Percentiles rank a stretch among this genome's conserved stretches.
Evolutionary conservation across 495 filamentous ascomycete genomes (phyloP).

Genomic region (Astrothelium macrocarpum): DNA sequence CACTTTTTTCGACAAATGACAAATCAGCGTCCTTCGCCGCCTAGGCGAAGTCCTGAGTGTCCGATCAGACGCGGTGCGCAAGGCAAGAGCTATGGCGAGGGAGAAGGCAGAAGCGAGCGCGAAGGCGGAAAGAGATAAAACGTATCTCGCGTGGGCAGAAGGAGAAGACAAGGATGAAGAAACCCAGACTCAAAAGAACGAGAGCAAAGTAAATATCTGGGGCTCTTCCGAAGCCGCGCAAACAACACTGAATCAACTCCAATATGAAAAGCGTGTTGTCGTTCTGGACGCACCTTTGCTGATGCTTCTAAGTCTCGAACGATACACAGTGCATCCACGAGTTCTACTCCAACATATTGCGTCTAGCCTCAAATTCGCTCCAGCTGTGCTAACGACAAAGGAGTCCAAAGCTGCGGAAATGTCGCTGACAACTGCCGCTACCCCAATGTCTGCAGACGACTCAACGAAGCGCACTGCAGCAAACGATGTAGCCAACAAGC

Average conservation of each 20-base stretch:
- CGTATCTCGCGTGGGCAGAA: conserved; percentile 20
- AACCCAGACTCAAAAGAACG: conserved; percentile 9
- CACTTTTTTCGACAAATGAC: conserved; percentile 55
- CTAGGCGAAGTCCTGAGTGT: conserved; percentile 58
- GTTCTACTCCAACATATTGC: conserved; percentile 29
- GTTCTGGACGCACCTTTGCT: conserved; percentile 30
- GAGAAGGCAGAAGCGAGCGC: conserved; percentile 13
- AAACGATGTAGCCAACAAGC: conserved; percentile 51
- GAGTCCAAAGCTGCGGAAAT: conserved; percentile 50
- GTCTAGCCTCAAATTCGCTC: conserved; percentile 24
- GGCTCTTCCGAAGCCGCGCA: conserved; percentile 18
- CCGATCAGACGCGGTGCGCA: conserved; percentile 33
- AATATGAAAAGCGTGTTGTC: conserved; percentile 24
- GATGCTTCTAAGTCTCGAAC: conserved; percentile 31
- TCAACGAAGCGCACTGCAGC: conserved; percentile 57
- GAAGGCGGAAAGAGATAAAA: conserved; percentile 7
- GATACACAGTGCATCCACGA: conserved; percentile 33
- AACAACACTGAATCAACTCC: conserved; percentile 21
- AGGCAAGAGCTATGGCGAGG: conserved; percentile 15
- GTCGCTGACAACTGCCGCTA: conserved; percentile 60
- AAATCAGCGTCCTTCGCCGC: conserved; percentile 48
- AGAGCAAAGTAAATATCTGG: conserved; percentile 11
- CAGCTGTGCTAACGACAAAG: conserved; percentile 24
- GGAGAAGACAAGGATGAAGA: conserved; percentile 13
- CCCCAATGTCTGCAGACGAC: conserved; percentile 53